phyloP scores from a whole-genome alignment of 1,139 yeast species.

The Zygosaccharomyces pseudobailii region DNA sequence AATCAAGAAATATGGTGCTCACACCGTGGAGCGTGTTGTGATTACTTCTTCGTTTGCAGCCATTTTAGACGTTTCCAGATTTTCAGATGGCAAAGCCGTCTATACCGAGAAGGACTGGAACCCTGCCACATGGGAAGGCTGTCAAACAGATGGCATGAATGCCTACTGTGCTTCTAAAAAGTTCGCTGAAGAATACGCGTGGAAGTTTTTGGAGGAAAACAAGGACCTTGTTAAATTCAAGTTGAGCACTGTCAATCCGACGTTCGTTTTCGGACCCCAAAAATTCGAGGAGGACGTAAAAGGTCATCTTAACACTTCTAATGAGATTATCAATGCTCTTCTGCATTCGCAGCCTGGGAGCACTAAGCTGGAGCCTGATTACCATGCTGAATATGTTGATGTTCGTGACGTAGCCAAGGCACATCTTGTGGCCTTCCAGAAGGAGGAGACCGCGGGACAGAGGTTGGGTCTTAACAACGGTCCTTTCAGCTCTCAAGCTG shows the following conservation, averaged over 20 bases:
- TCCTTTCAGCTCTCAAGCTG: constrained; percentile 28
- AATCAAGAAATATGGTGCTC: constrained; percentile 41
- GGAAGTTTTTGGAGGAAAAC: constrained; percentile 40
- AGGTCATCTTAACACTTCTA: constrained; percentile 35
- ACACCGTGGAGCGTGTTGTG: constrained; percentile 35
- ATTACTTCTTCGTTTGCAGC: constrained; percentile 57
- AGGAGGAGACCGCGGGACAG: constrained; percentile 26
- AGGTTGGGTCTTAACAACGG: constrained; percentile 35
- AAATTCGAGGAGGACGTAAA: constrained; percentile 29
- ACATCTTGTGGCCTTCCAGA: constrained; percentile 42
- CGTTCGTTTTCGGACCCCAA: constrained; percentile 43
- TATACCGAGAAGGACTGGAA: constrained; percentile 39
- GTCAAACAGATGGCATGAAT: constrained; percentile 28
- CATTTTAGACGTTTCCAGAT: constrained; percentile 25
- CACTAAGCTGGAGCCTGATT: constrained; percentile 6
- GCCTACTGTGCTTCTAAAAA: constrained; percentile 45
- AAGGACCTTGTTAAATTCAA: constrained; percentile 36
- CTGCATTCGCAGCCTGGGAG: constrained; percentile 15
- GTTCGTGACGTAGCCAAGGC: constrained; percentile 52
- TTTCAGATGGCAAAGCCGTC: constrained; percentile 58
- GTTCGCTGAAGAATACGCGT: constrained; percentile 45
- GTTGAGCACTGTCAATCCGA: constrained; percentile 41
- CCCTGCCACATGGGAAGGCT: constrained; percentile 35
- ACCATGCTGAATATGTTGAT: constrained; percentile 36
- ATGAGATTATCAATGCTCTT: constrained; percentile 33